Evolutionary conservation across 2,329 filamentous ascomycete genomes (phyloP).

Genomic region (Bipolaris zeicola): DNA sequence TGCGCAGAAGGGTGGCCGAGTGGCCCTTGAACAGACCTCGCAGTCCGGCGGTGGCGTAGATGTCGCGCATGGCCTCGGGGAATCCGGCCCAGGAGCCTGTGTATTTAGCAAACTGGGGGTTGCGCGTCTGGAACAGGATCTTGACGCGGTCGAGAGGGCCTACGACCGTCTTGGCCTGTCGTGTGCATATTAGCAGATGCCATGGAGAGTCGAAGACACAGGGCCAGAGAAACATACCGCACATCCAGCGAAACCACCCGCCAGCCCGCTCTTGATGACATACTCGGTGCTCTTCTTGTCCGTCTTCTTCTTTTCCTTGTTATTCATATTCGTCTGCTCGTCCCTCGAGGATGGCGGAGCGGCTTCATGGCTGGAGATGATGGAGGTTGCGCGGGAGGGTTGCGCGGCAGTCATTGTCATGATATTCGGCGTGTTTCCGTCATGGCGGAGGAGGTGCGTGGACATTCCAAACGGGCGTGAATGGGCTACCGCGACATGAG

Average conservation of each 20-base stretch:
- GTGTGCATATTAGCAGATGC: slow-evolving; percentile 15
- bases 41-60: slow-evolving; percentile 75
- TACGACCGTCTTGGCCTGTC: slow-evolving; percentile 89
- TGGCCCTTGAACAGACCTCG: slow-evolving; percentile 88
- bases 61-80: slow-evolving; percentile 79
- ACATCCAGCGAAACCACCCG: slow-evolving; percentile 89
- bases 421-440: slow-evolving; percentile 37
- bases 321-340: neutral
- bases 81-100: slow-evolving; percentile 87
- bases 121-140: slow-evolving; percentile 96
- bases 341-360: slow-evolving; percentile 50
- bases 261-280: slow-evolving; percentile 78
- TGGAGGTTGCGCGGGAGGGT: slow-evolving; percentile 22
- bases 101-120: slow-evolving; percentile 93
- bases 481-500: slow-evolving; percentile 32
- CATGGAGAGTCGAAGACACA: slow-evolving; percentile 36
- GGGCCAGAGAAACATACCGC: slow-evolving; percentile 62
- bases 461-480: slow-evolving; percentile 43
- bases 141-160: slow-evolving; percentile 97
- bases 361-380: slow-evolving; percentile 57
- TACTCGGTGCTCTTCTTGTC: slow-evolving; percentile 82
- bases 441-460: slow-evolving; percentile 46
- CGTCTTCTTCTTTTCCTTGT: slow-evolving; percentile 49
- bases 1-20: slow-evolving; percentile 88
- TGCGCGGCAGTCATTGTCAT: slow-evolving; percentile 42